phyloP scores from a whole-genome alignment of 2,329 filamentous ascomycete genomes.

The Venturia aucupariae region DNA sequence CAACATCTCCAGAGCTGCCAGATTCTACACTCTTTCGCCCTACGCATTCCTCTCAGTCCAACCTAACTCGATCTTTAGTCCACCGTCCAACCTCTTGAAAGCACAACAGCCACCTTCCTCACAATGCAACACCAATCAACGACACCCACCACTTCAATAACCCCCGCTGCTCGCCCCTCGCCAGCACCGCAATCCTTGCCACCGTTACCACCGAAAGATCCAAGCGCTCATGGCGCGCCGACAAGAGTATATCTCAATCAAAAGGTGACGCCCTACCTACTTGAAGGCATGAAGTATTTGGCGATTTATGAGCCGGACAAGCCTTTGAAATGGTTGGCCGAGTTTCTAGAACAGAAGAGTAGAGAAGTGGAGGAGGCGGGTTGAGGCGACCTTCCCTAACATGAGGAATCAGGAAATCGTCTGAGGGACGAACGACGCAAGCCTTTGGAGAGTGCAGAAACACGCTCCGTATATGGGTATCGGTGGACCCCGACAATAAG shows the following conservation, averaged over 20 bases:
- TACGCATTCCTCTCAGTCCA: background rate
- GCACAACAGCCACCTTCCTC: background rate
- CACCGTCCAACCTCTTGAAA: background rate
- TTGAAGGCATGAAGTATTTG: slow-evolving; percentile 44
- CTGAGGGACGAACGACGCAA: background rate
- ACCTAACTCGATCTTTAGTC: background rate
- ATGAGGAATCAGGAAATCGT: slow-evolving; percentile 6
- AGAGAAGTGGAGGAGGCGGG: slow-evolving; percentile 34
- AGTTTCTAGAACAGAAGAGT: slow-evolving; percentile 39
- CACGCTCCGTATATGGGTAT: background rate
- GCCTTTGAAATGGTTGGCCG: slow-evolving; percentile 39
- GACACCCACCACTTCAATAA: slow-evolving; percentile 18
- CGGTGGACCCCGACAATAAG: background rate
- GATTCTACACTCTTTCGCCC: background rate
- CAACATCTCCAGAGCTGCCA: background rate
- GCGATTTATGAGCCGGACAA: slow-evolving; percentile 42
- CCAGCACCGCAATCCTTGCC: slow-evolving; percentile 8
- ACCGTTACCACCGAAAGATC: slow-evolving; percentile 23
- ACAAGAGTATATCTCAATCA: slow-evolving; percentile 41
- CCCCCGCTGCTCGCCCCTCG: slow-evolving; percentile 8
- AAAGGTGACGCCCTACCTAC: slow-evolving; percentile 40
- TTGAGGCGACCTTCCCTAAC: slow-evolving; percentile 16
- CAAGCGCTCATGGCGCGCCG: slow-evolving; percentile 38
- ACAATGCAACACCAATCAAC: background rate
- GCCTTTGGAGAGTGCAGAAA: background rate